phyloP scores from a whole-genome alignment of 768 basidiomycete species.

The Pseudohyphozyma bogoriensis region DNA sequence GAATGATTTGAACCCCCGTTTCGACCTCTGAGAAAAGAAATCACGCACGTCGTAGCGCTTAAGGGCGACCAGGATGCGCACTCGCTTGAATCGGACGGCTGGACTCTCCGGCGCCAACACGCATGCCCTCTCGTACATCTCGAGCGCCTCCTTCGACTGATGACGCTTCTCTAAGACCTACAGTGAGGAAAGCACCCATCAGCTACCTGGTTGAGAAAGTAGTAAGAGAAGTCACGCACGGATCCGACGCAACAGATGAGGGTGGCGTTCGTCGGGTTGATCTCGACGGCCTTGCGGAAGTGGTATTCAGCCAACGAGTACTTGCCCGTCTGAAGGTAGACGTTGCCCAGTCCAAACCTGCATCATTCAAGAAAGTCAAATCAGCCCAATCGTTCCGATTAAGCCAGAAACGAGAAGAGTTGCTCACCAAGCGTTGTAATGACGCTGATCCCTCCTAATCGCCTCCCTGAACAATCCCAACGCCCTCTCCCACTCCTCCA shows the following conservation, averaged over 20 bases:
- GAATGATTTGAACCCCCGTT: slow-evolving; percentile 19
- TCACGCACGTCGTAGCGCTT: slow-evolving; percentile 66
- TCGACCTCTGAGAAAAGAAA: neutral
- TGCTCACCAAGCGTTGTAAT: slow-evolving; percentile 98
- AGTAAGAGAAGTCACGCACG: slow-evolving; percentile 49
- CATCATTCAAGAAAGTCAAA: neutral
- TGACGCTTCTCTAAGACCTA: slow-evolving; percentile 83
- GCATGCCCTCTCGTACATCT: slow-evolving; percentile 71
- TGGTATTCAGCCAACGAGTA: slow-evolving; percentile 89
- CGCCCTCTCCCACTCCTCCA: slow-evolving; percentile 88
- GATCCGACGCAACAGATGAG: slow-evolving; percentile 90
- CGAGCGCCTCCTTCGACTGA: slow-evolving; percentile 62
- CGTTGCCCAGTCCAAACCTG: slow-evolving; percentile 98
- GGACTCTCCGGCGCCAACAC: slow-evolving; percentile 74
- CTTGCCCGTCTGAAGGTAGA: slow-evolving; percentile 90
- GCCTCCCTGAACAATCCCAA: slow-evolving; percentile 86
- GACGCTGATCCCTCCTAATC: slow-evolving; percentile 77
- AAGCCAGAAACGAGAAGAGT: slow-evolving; percentile 19
- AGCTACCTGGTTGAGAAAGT: no score
- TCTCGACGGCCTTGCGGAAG: slow-evolving; percentile 79
- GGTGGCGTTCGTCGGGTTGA: slow-evolving; percentile 93
- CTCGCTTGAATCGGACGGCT: slow-evolving; percentile 84
- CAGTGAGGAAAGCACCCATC: neutral
- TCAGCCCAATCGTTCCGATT: neutral
- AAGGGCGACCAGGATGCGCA: slow-evolving; percentile 77